phyloP scores from a whole-genome alignment of 177 flowering plant species.

The Vitis hybrid region DNA sequence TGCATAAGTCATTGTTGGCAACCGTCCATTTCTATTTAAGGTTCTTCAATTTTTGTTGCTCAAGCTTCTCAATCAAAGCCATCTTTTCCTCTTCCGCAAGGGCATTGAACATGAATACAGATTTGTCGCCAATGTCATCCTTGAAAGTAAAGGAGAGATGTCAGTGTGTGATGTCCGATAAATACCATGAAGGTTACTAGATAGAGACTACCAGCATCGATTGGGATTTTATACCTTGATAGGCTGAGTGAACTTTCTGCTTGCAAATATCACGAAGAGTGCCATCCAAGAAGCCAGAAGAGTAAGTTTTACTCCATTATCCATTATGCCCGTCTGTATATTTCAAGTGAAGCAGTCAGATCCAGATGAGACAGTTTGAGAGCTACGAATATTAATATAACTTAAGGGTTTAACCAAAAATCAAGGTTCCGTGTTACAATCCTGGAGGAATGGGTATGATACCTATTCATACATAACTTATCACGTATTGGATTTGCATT shows the following conservation, averaged over 20 bases:
- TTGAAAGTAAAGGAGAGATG: constrained; percentile 19
- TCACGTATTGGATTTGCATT: no score
- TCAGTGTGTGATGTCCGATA: not conserved
- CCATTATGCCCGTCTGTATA: constrained; percentile 73
- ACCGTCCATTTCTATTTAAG: not conserved
- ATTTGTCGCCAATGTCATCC: constrained; percentile 97
- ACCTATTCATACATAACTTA: no score
- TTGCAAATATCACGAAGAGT: constrained; percentile 81
- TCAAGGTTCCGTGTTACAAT: no score
- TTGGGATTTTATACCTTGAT: constrained; percentile 56
- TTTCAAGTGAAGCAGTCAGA: constrained; percentile 6
- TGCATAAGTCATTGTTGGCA: no score
- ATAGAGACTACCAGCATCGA: not conserved
- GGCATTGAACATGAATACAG: constrained; percentile 80
- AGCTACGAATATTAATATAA: no score
- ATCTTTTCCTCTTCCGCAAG: constrained; percentile 73
- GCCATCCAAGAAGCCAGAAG: constrained; percentile 84
- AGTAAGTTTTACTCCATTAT: constrained; percentile 60
- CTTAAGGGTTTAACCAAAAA: not conserved
- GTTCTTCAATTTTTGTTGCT: constrained; percentile 31
- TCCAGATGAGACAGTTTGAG: not conserved
- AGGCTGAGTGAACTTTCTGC: constrained; percentile 91
- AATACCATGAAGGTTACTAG: not conserved
- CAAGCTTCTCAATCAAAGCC: constrained; percentile 63
- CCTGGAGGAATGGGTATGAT: no score